phyloP scores from a whole-genome alignment of 177 flowering plant species.

The Tripterygium wilfordii region DNA sequence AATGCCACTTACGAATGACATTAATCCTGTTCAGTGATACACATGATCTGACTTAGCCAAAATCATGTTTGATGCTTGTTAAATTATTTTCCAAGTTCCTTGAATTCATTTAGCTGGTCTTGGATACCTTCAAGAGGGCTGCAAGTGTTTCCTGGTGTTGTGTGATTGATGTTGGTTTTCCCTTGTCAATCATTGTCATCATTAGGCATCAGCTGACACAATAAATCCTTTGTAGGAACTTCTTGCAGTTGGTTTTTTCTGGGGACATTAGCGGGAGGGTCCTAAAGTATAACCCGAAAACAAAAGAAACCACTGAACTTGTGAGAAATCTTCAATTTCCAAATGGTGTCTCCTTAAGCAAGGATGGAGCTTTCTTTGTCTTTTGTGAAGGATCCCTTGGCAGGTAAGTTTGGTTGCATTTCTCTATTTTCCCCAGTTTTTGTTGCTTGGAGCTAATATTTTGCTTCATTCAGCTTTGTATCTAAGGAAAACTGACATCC shows the following conservation, averaged over 20 bases:
- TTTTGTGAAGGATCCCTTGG: constrained; percentile 68
- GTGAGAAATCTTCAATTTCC: constrained; percentile 64
- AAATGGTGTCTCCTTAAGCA: constrained; percentile 85
- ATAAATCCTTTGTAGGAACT: constrained; percentile 52
- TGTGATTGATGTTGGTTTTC: too few relatives aligned
- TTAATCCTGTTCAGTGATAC: too few relatives aligned
- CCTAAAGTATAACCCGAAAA: constrained; percentile 64
- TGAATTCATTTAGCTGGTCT: too few relatives aligned
- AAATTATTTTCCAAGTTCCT: too few relatives aligned
- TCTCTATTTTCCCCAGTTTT: not conserved
- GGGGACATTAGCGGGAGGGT: constrained; percentile 72
- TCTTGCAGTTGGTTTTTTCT: constrained; percentile 76
- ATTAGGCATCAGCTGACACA: not conserved
- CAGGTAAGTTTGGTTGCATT: constrained; percentile 48
- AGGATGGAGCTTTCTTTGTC: constrained; percentile 75
- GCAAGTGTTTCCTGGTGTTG: too few relatives aligned
- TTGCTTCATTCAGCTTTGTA: not conserved
- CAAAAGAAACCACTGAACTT: constrained; percentile 71
- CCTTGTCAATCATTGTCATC: not conserved
- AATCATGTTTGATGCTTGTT: too few relatives aligned
- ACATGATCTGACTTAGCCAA: too few relatives aligned
- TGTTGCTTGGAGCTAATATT: not conserved
- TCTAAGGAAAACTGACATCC: too few relatives aligned
- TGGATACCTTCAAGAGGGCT: too few relatives aligned
- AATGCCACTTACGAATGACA: too few relatives aligned